phyloP scores from a whole-genome alignment of 148 eudicot genomes.

The Fagopyrum esculentum region DNA sequence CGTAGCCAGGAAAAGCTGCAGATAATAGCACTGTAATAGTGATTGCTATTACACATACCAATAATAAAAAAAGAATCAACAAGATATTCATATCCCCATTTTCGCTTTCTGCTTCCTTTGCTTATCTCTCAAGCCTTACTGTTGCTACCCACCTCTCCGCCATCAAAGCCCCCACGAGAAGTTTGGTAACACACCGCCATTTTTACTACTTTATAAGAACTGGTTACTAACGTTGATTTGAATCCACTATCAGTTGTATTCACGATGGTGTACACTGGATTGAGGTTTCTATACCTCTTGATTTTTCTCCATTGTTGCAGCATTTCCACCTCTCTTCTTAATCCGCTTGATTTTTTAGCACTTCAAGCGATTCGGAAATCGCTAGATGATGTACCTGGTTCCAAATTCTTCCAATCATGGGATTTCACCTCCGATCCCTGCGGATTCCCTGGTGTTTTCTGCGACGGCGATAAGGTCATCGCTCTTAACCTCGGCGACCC shows the following conservation, averaged over 20 bases:
- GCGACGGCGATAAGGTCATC: conserved; percentile 46
- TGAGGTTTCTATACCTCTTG: neutral
- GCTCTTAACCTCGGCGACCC: conserved; percentile 84
- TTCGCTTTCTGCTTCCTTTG: too few relatives aligned
- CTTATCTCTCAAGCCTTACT: neutral
- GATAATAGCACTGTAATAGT: neutral
- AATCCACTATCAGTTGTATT: neutral
- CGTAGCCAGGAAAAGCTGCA: conserved; percentile 10
- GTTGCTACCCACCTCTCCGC: neutral
- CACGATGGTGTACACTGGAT: neutral
- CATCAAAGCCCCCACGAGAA: conserved; percentile 32
- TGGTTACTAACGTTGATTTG: neutral
- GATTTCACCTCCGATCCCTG: conserved; percentile 92
- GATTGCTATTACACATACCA: too few relatives aligned
- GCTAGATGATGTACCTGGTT: conserved; percentile 51
- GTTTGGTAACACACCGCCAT: conserved; percentile 15
- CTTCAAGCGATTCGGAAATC: conserved; percentile 58
- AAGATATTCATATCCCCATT: too few relatives aligned
- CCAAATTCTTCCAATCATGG: conserved; percentile 64
- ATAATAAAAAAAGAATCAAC: too few relatives aligned
- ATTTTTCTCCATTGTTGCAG: conserved; percentile 13
- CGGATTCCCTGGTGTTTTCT: conserved; percentile 65
- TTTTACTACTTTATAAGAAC: neutral
- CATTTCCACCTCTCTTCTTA: conserved; percentile 29
- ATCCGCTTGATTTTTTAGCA: conserved; percentile 74